Evolutionary conservation across 2,329 filamentous ascomycete species (phyloP).

Genomic region (Trichoderma breve): DNA sequence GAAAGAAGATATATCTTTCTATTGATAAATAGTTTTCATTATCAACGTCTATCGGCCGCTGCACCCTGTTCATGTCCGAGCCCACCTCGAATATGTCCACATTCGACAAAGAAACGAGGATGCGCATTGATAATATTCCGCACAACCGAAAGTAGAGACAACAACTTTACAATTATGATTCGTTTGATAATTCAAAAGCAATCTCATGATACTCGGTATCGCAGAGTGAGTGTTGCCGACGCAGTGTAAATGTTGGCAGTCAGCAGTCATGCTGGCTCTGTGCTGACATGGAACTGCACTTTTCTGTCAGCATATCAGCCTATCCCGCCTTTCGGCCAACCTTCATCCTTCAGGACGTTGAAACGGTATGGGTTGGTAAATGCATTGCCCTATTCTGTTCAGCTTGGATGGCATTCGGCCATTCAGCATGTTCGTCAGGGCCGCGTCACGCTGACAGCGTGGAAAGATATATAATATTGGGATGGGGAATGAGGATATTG

Average conservation of each 20-base stretch:
- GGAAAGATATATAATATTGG: slow-evolving; percentile 8
- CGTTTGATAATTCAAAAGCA: neutral
- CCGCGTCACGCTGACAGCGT: slow-evolving; percentile 15
- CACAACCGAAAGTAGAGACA: neutral
- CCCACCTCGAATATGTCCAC: neutral
- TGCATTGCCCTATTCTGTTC: neutral
- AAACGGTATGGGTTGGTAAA: neutral
- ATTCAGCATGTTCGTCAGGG: neutral
- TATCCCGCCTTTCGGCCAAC: slow-evolving; percentile 3
- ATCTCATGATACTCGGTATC: neutral
- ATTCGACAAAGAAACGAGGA: neutral
- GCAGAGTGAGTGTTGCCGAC: neutral
- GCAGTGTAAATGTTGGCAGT: slow-evolving; percentile 12
- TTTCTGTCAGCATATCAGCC: slow-evolving; percentile 16
- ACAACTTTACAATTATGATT: neutral
- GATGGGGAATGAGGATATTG: neutral
- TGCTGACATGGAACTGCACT: slow-evolving; percentile 12
- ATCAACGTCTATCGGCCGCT: neutral
- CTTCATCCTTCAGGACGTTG: slow-evolving; percentile 8
- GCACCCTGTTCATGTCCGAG: neutral
- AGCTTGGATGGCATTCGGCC: neutral
- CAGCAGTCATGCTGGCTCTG: slow-evolving; percentile 11
- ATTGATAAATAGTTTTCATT: neutral
- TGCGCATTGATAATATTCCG: neutral
- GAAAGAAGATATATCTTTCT: neutral